Evolutionary conservation across 2,329 filamentous ascomycete genomes (phyloP).

Genomic region (Penicillium sp.): DNA sequence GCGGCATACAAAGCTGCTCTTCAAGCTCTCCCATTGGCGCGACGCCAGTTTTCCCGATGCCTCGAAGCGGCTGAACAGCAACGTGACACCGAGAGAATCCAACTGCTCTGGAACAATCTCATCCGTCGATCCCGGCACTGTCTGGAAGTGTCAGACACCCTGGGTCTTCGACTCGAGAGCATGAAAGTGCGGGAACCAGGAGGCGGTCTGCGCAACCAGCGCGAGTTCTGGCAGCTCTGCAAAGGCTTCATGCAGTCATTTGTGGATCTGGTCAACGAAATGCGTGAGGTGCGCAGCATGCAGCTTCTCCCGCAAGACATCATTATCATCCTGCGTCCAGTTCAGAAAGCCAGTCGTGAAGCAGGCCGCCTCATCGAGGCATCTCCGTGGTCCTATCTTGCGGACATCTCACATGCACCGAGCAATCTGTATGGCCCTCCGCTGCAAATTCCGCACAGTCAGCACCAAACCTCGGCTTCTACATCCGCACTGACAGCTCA

Average conservation of each 20-base stretch:
- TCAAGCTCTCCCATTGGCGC: slow-evolving; percentile 64
- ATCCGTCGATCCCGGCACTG: slow-evolving; percentile 66
- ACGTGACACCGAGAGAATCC: slow-evolving; percentile 54
- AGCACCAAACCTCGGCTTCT: slow-evolving; percentile 31
- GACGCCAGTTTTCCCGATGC: slow-evolving; percentile 59
- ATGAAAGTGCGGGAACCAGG: slow-evolving; percentile 83
- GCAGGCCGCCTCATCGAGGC: slow-evolving; percentile 66
- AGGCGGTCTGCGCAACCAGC: slow-evolving; percentile 56
- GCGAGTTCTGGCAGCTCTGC: slow-evolving; percentile 64
- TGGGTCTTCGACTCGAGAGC: slow-evolving; percentile 66
- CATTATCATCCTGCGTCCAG: slow-evolving; percentile 66
- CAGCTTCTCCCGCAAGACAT: slow-evolving; percentile 59
- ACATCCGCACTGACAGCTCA: slow-evolving; percentile 20
- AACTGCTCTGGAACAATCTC: slow-evolving; percentile 64
- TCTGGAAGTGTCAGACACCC: slow-evolving; percentile 65
- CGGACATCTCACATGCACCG: slow-evolving; percentile 34
- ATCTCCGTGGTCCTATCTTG: slow-evolving; percentile 58
- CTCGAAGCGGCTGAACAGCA: slow-evolving; percentile 60
- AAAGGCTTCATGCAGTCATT: slow-evolving; percentile 53
- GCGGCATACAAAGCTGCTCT: slow-evolving; percentile 68
- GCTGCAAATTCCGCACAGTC: slow-evolving; percentile 28
- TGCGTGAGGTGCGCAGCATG: slow-evolving; percentile 44
- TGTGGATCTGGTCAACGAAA: slow-evolving; percentile 44
- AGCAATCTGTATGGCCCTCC: slow-evolving; percentile 34
- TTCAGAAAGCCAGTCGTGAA: slow-evolving; percentile 79